Evolutionary conservation across 2,329 filamentous ascomycete genomes (phyloP).

Genomic region (Phialophora verrucosa): DNA sequence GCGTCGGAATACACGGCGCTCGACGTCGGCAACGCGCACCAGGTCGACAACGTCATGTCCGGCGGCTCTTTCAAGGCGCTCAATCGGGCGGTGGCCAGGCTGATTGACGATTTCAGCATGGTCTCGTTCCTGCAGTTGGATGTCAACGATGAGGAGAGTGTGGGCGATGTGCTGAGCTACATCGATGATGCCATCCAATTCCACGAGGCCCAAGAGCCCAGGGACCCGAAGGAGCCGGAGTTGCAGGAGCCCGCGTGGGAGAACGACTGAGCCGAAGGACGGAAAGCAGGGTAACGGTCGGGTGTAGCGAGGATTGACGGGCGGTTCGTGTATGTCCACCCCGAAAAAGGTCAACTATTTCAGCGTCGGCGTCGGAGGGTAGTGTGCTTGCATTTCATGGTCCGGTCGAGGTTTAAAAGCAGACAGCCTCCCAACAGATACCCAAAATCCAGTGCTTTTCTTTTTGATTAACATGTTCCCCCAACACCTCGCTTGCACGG

Average conservation of each 20-base stretch:
- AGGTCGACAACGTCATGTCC: constrained; percentile 74
- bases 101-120: constrained; percentile 98
- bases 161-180: constrained; percentile 82
- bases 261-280: constrained; percentile 41
- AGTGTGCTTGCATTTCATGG: constrained; percentile 12
- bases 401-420: not conserved
- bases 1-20: constrained; percentile 54
- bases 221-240: constrained; percentile 72
- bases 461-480: not conserved
- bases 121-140: constrained; percentile 92
- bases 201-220: constrained; percentile 90
- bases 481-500: not conserved
- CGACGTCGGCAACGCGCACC: constrained; percentile 57
- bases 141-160: constrained; percentile 88
- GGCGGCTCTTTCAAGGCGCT: constrained; percentile 81
- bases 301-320: not conserved
- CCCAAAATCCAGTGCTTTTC: constrained; percentile 6
- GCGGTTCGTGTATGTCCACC: not conserved
- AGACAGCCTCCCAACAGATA: constrained; percentile 8
- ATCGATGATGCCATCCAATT: constrained; percentile 94
- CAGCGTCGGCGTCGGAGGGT: constrained; percentile 37
- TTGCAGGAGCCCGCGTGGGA: constrained; percentile 60
- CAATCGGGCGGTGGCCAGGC: constrained; percentile 83
- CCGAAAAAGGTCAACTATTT: constrained; percentile 16
- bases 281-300: not conserved